Percentiles rank a stretch among this genome's conserved stretches.
phyloP scores from a whole-genome alignment of 345 rosid genomes.

The Euphorbia lathyris region DNA sequence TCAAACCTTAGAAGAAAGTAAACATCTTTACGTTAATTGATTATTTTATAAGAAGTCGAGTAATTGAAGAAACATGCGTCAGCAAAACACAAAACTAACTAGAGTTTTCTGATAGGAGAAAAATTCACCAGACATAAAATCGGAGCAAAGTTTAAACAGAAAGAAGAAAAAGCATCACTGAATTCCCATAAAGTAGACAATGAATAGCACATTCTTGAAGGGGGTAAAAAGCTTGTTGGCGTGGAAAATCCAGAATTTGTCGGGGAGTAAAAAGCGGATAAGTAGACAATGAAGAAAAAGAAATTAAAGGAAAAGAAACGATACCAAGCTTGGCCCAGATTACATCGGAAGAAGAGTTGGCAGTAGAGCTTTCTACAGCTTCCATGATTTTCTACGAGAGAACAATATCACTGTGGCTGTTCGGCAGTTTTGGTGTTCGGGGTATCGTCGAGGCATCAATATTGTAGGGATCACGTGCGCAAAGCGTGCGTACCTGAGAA shows the following conservation, averaged over 20 bases:
- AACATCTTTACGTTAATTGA: not conserved
- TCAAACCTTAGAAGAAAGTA: not conserved
- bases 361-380: constrained; percentile 41
- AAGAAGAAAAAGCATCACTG: no score
- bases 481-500: not conserved
- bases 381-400: constrained; percentile 18
- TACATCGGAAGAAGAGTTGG: constrained; percentile 23
- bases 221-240: not conserved
- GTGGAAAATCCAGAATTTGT: not conserved
- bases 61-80: not conserved
- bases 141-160: no score
- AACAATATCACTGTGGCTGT: not conserved
- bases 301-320: not conserved
- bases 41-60: not conserved
- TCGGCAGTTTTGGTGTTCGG: not conserved
- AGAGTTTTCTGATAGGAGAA: no score
- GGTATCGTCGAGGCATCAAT: no score
- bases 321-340: constrained; percentile 60
- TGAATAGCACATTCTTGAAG: no score
- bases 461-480: not conserved
- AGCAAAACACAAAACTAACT: not conserved
- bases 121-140: no score
- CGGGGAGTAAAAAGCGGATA: not conserved
- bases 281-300: not conserved
- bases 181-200: no score